A percentile compares a stretch with the other conserved stretches of the same genome.
Evolutionary conservation across 192 early-diverging fungal species (phyloP).

Genomic region (Coemansia sp.): DNA sequence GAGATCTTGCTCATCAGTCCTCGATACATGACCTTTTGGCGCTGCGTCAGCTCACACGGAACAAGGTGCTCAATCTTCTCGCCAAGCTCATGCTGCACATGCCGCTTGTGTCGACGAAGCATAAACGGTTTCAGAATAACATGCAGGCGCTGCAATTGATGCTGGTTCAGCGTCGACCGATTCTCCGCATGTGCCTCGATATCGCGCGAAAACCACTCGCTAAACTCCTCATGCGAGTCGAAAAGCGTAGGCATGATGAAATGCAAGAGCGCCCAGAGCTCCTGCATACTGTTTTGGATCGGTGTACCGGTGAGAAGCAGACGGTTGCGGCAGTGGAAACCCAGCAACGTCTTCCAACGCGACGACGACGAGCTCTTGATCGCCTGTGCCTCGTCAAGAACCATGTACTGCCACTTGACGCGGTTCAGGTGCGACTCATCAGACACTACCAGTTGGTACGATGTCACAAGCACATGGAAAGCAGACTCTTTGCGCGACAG

Average conservation of each 20-base stretch:
- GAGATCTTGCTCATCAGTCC: conserved; percentile 77
- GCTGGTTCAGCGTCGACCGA: conserved; percentile 72
- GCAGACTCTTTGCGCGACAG: conserved; percentile 70
- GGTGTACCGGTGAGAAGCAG: conserved; percentile 87
- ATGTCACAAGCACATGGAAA: conserved; percentile 88
- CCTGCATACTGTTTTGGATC: conserved; percentile 93
- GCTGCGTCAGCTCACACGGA: conserved; percentile 69
- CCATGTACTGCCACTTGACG: conserved; percentile 94
- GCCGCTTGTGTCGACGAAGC: conserved; percentile 85
- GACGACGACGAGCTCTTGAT: conserved; percentile 87
- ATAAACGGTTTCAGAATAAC: conserved; percentile 96
- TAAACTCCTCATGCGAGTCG: conserved; percentile 90
- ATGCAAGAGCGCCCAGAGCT: conserved; percentile 89
- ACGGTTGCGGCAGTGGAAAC: conserved; percentile 81
- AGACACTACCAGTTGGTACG: conserved; percentile 80
- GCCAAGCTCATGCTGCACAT: conserved; percentile 86
- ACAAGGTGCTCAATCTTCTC: conserved; percentile 88
- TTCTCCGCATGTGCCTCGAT: conserved; percentile 89
- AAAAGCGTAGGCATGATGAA: conserved; percentile 96
- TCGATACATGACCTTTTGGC: conserved; percentile 70
- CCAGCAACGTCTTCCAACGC: conserved; percentile 84
- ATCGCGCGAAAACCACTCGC: conserved; percentile 92
- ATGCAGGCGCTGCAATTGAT: conserved; percentile 79
- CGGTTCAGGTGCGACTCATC: conserved; percentile 78
- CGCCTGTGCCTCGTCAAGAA: conserved; percentile 91